Evolutionary conservation across 2,329 filamentous ascomycete species (phyloP).

Genomic region (Botrytis deweyae): DNA sequence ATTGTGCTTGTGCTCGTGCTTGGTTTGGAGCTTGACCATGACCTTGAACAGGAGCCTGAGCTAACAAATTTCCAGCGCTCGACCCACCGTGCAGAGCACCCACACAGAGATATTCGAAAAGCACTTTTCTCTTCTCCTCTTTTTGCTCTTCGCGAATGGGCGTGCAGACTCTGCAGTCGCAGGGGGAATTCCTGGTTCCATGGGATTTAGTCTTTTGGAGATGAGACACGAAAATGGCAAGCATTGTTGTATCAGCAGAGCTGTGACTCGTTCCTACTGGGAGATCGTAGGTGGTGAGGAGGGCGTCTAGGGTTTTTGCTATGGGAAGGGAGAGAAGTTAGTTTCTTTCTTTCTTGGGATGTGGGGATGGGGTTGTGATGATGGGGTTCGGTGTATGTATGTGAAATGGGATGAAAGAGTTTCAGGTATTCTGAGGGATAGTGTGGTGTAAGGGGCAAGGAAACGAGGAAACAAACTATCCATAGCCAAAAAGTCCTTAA

Average conservation of each 20-base stretch:
- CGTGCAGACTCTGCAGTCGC: neutral
- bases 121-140: neutral
- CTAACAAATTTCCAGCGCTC: neutral
- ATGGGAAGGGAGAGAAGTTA: neutral
- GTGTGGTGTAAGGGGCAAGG: accelerated
- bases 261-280: neutral
- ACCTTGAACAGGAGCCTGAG: neutral
- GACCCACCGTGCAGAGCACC: neutral
- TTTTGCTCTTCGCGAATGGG: neutral
- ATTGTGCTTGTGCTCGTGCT: neutral
- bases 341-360: neutral
- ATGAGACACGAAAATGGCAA: neutral
- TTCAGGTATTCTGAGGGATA: neutral
- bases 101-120: neutral
- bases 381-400: neutral
- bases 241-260: neutral
- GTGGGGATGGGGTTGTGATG: no score
- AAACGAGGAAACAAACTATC: neutral
- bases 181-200: neutral
- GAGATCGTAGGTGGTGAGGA: neutral
- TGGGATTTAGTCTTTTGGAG: neutral
- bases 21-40: neutral
- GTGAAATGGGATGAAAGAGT: neutral
- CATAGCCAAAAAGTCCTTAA: neutral
- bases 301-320: neutral